phyloP scores from a whole-genome alignment of 148 eudicot genomes.

The Silene uniflora region DNA sequence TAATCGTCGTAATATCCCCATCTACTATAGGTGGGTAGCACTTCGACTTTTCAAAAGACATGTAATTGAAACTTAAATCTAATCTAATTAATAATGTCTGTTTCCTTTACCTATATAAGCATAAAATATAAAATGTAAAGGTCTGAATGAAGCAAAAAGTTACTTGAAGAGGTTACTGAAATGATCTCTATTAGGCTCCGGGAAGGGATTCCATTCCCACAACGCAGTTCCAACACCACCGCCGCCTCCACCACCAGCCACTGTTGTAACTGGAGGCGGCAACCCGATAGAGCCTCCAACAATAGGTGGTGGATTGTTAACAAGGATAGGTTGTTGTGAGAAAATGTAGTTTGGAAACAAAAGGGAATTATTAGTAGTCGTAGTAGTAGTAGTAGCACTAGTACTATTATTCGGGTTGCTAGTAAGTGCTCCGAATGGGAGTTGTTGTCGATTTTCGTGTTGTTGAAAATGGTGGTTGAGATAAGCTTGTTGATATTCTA shows the following conservation, averaged over 20 bases:
- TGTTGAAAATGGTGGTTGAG: conserved; percentile 30
- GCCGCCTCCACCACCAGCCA: conserved; percentile 13
- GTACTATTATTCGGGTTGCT: conserved; percentile 12
- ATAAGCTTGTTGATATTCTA: conserved; percentile 52
- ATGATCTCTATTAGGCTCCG: conserved; percentile 48
- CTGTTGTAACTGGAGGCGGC: conserved; percentile 17
- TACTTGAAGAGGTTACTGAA: conserved; percentile 65
- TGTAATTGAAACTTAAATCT: neutral
- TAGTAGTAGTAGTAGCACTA: conserved; percentile 14
- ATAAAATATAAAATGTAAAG: conserved; percentile 14
- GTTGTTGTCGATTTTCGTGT: conserved; percentile 16
- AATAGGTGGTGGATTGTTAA: conserved; percentile 8
- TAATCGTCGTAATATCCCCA: neutral
- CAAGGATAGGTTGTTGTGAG: conserved; percentile 16
- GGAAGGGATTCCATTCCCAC: conserved; percentile 69
- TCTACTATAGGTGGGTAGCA: no score
- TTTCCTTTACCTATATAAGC: neutral
- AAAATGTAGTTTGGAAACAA: conserved; percentile 30
- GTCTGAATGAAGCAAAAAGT: conserved; percentile 17
- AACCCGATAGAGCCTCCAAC: conserved; percentile 14
- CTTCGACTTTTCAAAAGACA: no score
- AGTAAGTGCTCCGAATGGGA: conserved; percentile 28
- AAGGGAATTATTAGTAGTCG: conserved; percentile 16
- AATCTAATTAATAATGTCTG: neutral
- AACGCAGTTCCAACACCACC: conserved; percentile 24